These are phyloP conservation scores for Cudoniella acicularis DNA, from an alignment of 495 filamentous ascomycete genomes.

Conservation along the genomic window DNA sequence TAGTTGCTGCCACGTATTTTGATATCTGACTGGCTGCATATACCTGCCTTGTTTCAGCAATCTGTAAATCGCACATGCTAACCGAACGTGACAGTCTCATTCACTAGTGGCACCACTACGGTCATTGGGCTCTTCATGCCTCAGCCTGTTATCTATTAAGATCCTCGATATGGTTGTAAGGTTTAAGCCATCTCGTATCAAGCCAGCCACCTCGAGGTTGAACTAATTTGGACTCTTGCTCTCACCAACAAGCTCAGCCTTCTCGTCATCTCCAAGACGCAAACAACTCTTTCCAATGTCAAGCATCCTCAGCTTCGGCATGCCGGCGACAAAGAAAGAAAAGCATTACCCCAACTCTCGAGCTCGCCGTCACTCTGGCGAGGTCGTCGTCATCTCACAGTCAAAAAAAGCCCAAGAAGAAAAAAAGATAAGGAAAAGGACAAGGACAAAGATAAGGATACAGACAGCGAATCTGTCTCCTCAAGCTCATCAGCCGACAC, in stretches of 20 bases:
- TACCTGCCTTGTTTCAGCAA: neutral
- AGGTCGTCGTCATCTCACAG: slow-evolving; percentile 13
- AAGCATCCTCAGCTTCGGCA: slow-evolving; percentile 13
- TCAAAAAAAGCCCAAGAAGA: slow-evolving; percentile 15
- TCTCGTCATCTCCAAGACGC: neutral
- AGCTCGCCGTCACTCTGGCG: slow-evolving; percentile 21
- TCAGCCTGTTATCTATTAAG: neutral
- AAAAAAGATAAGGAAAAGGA: slow-evolving; percentile 3
- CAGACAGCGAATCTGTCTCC: slow-evolving; percentile 18
- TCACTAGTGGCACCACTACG: neutral
- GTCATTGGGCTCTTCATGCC: neutral
- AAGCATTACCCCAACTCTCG: slow-evolving; percentile 21
- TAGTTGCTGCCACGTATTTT: slow-evolving; percentile 19
- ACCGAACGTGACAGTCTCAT: neutral
- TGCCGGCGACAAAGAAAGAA: slow-evolving; percentile 22
- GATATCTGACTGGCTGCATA: slow-evolving; percentile 6
- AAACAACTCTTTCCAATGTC: slow-evolving; percentile 8
- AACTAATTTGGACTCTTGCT: slow-evolving; percentile 1
- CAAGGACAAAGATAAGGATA: slow-evolving; percentile 24
- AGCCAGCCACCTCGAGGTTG: slow-evolving; percentile 3
- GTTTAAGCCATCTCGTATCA: slow-evolving; percentile 5
- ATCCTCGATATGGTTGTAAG: neutral
- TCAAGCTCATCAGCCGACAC: slow-evolving; percentile 11
- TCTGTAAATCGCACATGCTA: neutral
- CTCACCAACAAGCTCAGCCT: neutral